A percentile compares a stretch with the other conserved stretches of the same genome.
Evolutionary conservation across 305 asterid species (phyloP).

Genomic region (Plantago coronopus): DNA sequence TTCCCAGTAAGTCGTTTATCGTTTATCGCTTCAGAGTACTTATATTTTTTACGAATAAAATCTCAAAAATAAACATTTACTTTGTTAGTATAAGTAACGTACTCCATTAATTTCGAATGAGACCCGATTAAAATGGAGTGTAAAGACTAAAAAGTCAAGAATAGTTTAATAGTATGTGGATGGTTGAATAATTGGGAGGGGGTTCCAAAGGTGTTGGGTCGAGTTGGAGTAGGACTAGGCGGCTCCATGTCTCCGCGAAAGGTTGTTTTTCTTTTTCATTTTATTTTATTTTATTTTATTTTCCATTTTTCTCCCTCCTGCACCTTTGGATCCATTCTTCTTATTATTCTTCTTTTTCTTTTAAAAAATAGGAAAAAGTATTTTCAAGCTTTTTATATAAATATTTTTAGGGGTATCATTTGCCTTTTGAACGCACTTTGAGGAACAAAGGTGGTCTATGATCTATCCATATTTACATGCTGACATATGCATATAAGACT

Average conservation of each 20-base stretch:
- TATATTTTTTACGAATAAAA: no score
- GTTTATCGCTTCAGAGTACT: no score
- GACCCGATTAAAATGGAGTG: no score
- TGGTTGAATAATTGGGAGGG: not conserved
- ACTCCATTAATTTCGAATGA: no score
- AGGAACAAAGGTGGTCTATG: not conserved
- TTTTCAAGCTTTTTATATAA: no score
- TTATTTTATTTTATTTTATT: not conserved
- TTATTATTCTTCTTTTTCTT: not conserved
- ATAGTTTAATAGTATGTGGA: no score
- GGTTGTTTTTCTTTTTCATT: not conserved
- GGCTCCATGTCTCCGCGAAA: slow-evolving; percentile 57
- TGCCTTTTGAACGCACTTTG: not conserved
- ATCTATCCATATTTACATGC: not conserved
- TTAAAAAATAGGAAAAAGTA: no score
- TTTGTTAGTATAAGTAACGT: no score
- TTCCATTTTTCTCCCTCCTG: not conserved
- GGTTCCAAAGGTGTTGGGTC: slow-evolving; percentile 43
- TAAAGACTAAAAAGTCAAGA: no score
- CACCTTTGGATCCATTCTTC: slow-evolving; percentile 25
- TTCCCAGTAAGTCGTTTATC: no score
- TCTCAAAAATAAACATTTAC: no score
- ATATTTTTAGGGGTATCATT: not conserved
- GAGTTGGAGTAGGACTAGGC: slow-evolving; percentile 8
- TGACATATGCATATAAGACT: no score